Evolutionary conservation across 106 monocot species (phyloP).

Genomic region (Hemerocallis citrina): DNA sequence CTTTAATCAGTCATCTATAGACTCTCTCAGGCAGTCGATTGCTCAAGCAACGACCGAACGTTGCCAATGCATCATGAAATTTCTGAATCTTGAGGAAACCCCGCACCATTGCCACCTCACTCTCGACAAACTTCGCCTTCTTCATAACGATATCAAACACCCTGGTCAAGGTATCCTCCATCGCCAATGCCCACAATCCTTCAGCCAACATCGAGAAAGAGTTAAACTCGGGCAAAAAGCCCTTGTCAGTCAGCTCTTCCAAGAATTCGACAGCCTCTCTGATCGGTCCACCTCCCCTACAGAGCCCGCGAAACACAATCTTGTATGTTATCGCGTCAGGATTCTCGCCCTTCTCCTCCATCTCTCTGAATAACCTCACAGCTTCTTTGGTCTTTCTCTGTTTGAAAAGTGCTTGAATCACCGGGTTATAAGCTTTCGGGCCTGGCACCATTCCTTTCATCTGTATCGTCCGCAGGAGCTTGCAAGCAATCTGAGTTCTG

Average conservation of each 20-base stretch:
- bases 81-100: constrained; percentile 72
- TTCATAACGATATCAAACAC: constrained; percentile 60
- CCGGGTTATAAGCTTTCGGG: constrained; percentile 85
- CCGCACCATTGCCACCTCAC: constrained; percentile 49
- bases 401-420: constrained; percentile 80
- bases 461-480: constrained; percentile 52
- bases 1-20: constrained; percentile 31
- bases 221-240: constrained; percentile 60
- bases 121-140: constrained; percentile 34
- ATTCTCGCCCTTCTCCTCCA: constrained; percentile 49
- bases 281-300: constrained; percentile 77
- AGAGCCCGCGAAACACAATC: constrained; percentile 76
- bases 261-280: constrained; percentile 82
- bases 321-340: constrained; percentile 80
- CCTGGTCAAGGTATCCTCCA: constrained; percentile 58
- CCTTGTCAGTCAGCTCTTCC: constrained; percentile 66
- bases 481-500: constrained; percentile 46
- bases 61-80: constrained; percentile 62
- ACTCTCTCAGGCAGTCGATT: constrained; percentile 14
- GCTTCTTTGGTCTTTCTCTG: constrained; percentile 69
- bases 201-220: constrained; percentile 79
- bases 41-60: constrained; percentile 38
- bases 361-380: constrained; percentile 79
- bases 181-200: constrained; percentile 64
- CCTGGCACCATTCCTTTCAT: constrained; percentile 81